Evolutionary conservation across 2,329 filamentous ascomycete species (phyloP).

Genomic region (Cladorrhinum sp.): DNA sequence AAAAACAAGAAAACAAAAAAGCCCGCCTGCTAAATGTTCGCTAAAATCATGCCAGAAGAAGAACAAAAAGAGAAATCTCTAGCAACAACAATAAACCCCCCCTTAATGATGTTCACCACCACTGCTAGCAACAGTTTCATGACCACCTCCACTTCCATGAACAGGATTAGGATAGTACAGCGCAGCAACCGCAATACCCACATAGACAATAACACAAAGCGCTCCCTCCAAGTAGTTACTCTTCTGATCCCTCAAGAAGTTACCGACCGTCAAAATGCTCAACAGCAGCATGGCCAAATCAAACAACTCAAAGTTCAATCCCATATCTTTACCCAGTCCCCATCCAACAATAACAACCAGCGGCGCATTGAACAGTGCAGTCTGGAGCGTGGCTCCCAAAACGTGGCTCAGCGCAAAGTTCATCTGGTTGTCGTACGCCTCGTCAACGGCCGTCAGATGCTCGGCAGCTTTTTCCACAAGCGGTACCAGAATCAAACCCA

Average conservation of each 20-base stretch:
- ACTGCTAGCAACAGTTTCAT: neutral
- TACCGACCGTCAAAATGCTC: conserved; percentile 80
- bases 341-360: conserved; percentile 81
- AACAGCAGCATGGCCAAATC: conserved; percentile 79
- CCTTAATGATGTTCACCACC: neutral
- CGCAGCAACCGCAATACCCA: conserved; percentile 58
- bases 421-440: conserved; percentile 80
- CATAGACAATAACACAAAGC: conserved; percentile 68
- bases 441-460: conserved; percentile 78
- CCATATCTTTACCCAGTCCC: conserved; percentile 68
- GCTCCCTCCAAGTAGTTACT: conserved; percentile 87
- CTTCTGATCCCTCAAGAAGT: conserved; percentile 83
- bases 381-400: conserved; percentile 83
- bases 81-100: neutral
- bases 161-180: conserved; percentile 54
- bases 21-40: neutral
- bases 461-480: conserved; percentile 85
- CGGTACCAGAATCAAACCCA: conserved; percentile 73
- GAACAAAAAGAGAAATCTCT: neutral
- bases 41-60: neutral
- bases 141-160: neutral
- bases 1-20: too few species aligned
- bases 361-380: conserved; percentile 82
- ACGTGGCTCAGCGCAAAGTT: conserved; percentile 85
- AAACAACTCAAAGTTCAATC: conserved; percentile 83